Evolutionary conservation across 129 eudicot species (phyloP), one percentile per base, ranked within the genome.

Genomic region (Lactuca sativa): DNA sequence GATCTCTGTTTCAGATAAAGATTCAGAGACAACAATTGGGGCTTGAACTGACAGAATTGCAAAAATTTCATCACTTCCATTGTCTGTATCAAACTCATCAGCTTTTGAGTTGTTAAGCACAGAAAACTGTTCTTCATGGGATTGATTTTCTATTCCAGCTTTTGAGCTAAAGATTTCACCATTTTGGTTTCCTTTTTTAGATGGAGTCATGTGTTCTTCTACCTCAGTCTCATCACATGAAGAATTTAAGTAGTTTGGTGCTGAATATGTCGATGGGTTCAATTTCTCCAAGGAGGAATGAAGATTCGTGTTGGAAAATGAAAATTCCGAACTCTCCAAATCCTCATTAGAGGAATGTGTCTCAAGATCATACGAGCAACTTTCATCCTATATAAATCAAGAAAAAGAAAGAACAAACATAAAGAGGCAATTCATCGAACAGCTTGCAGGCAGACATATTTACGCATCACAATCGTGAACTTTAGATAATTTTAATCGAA

Each of bases 351-450:
- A 64, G 18, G 66, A 57, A 62, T 73, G 69, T 31, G 30, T 44
- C 62, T 77, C 78, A 63, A 48, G 65, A 55, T 25, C 30, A 25
- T 69, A 11, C 52, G n/a, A 47, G 12, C 52, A 12, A 12, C 52
- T 62, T 72, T 72, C 84, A 77, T 82, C 88, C 96, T 89, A 59
- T 25, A 78, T 16, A 49, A 80, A 74, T 67, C 41, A 37, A 61
- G 52, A 61, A 73, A 17, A 48, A 59, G 33, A 17, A 51, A 31
- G n/a, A 32, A 25, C 36, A 53, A 67, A 51, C 7, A 56, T 47
- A 31, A 48, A 54, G 40, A 72, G 68, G 71, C 75, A 74, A 72
- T 65, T 44, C 72, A 66, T 69, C 71, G 36, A 78, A 67, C 67
- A 68, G 21, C 43, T 60, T 49, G 31, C 15, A 55, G 36, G 18